Percentiles rank a stretch among this genome's conserved stretches.
Conservation (phyloP, 2,329 filamentous ascomycete species). For the Trichoderma atrobrunneum region DNA sequence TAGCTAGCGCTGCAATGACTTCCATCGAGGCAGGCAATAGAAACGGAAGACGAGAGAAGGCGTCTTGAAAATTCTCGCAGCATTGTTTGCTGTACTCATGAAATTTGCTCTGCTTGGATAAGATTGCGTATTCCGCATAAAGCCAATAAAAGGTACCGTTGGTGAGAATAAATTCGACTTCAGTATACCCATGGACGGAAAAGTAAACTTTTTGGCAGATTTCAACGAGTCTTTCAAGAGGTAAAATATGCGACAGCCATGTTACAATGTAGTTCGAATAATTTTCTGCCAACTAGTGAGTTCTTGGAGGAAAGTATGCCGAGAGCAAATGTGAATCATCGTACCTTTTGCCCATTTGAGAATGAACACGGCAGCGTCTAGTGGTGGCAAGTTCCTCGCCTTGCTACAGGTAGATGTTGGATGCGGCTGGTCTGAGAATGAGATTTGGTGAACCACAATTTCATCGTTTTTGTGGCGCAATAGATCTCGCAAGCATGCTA, state of each 20-base stretch:
- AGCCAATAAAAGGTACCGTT: neutral
- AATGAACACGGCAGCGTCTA: neutral
- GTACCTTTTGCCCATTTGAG: constrained; percentile 1
- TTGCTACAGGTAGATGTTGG: neutral
- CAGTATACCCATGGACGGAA: neutral
- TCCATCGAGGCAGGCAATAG: neutral
- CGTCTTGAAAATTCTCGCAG: neutral
- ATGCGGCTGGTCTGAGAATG: neutral
- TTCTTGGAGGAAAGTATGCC: neutral
- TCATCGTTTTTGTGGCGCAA: neutral
- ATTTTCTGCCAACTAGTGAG: neutral
- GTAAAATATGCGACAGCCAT: neutral
- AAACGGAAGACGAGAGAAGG: neutral
- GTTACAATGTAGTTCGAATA: neutral
- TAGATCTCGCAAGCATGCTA: neutral
- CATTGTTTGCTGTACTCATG: neutral
- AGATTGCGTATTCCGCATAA: neutral
- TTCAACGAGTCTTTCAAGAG: neutral
- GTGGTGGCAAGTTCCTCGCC: neutral
- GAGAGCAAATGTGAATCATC: neutral
- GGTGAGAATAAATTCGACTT: neutral
- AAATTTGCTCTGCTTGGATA: neutral
- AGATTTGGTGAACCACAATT: neutral
- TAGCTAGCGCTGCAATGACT: neutral
- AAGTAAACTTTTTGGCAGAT: neutral